These are phyloP conservation scores for Apiospora koreana DNA, from an alignment of 2,329 filamentous ascomycete genomes.

Conservation along the genomic window DNA sequence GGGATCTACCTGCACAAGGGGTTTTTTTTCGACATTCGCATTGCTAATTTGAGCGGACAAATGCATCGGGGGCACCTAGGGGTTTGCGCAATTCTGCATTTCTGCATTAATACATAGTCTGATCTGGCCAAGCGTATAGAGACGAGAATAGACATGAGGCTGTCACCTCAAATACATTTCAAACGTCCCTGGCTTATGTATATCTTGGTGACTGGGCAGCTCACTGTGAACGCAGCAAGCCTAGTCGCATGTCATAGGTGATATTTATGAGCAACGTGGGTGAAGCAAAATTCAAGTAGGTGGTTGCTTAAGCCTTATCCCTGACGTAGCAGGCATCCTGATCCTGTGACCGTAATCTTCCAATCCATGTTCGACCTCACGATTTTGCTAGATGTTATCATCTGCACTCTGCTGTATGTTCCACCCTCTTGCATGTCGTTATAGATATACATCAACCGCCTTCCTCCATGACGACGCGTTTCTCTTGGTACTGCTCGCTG, in stretches of 20 bases:
- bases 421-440: too few species aligned
- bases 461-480: not conserved
- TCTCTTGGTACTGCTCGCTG: not conserved
- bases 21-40: not conserved
- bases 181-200: not conserved
- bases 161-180: not conserved
- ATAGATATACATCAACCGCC: not conserved
- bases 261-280: too few species aligned
- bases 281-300: not conserved
- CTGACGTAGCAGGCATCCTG: too few species aligned
- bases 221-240: too few species aligned
- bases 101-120: conserved; percentile 3
- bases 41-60: not conserved
- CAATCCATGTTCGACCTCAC: too few species aligned
- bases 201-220: not conserved
- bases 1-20: not conserved
- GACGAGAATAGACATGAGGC: not conserved
- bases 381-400: too few species aligned
- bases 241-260: too few species aligned
- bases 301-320: not conserved
- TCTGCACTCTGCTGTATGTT: too few species aligned
- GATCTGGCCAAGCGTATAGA: not conserved
- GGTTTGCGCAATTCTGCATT: not conserved
- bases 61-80: not conserved
- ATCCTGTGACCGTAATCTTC: too few species aligned